These are phyloP conservation scores for Prinsepia uniflora DNA, from an alignment of 306 rosid genomes.

Conservation along the genomic window DNA sequence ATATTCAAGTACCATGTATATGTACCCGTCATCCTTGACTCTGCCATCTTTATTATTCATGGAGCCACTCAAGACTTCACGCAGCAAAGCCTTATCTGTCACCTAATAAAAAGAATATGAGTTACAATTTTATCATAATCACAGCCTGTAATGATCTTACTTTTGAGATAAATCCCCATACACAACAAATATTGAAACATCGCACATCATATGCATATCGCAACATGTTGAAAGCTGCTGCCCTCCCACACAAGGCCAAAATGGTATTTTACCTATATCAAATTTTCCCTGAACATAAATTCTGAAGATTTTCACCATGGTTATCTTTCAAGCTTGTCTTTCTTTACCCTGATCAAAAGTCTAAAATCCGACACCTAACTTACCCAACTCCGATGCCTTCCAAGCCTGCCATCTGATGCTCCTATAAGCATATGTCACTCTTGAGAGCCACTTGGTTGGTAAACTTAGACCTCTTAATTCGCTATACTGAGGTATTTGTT, in stretches of 20 bases:
- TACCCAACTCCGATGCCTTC: not conserved
- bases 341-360: too few relatives aligned
- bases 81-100: constrained; percentile 83
- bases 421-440: constrained; percentile 2
- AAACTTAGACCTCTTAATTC: constrained; percentile 3
- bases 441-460: not conserved
- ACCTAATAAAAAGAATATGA: constrained; percentile 44
- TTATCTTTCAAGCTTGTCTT: too few relatives aligned
- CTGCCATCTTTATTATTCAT: constrained; percentile 69
- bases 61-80: constrained; percentile 71
- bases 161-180: not conserved
- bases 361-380: constrained; percentile 1
- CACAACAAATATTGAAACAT: not conserved
- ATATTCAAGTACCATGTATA: constrained; percentile 96
- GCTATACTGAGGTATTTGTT: not conserved
- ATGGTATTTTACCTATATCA: not conserved
- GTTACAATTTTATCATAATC: not conserved
- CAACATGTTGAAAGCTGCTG: too few relatives aligned
- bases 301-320: too few relatives aligned
- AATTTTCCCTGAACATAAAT: too few relatives aligned
- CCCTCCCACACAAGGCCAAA: not conserved
- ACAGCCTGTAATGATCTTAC: not conserved
- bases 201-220: not conserved
- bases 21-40: constrained; percentile 88
- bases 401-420: not conserved